Percentiles rank a stretch among this genome's conserved stretches.
Evolutionary conservation across 257 asterid genomes (phyloP).

Genomic region (Salvia hispanica): DNA sequence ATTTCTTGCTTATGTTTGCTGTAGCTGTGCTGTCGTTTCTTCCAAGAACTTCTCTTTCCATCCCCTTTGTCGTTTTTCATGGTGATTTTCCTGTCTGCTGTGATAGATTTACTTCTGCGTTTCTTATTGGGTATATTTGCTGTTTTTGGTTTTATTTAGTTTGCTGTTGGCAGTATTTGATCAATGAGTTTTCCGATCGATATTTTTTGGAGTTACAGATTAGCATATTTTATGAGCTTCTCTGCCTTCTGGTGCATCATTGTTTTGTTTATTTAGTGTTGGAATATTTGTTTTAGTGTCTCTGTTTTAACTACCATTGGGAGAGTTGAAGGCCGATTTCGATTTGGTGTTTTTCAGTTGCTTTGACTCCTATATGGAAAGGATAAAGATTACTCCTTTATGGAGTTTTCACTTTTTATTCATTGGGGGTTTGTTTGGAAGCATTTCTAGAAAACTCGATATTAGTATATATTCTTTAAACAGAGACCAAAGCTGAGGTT

Average conservation of each 20-base stretch:
- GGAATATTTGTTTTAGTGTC: no score
- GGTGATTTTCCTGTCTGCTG: slow-evolving; percentile 46
- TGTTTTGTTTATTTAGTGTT: no score
- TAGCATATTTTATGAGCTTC: no score
- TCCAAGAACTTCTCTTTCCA: slow-evolving; percentile 46
- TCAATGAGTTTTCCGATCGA: not conserved
- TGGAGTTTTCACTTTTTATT: not conserved
- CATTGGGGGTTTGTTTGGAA: no score
- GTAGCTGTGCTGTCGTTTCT: slow-evolving; percentile 33
- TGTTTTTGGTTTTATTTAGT: not conserved
- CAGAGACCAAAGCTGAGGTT: no score
- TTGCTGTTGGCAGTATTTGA: not conserved
- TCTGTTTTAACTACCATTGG: no score
- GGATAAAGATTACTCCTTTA: not conserved
- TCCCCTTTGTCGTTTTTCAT: slow-evolving; percentile 84
- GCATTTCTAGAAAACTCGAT: no score
- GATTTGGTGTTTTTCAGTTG: slow-evolving; percentile 11
- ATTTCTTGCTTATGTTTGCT: slow-evolving; percentile 23
- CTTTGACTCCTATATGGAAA: slow-evolving; percentile 19
- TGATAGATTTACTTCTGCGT: no score
- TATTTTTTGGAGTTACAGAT: no score
- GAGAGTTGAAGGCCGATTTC: not conserved
- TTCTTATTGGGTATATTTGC: not conserved
- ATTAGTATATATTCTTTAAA: no score
- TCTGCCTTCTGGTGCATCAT: no score